Percentiles rank a stretch among this genome's conserved stretches.
These are phyloP conservation scores for Avena eriantha DNA, from an alignment of 176 grass and related monocot species.

Conservation along the genomic window DNA sequence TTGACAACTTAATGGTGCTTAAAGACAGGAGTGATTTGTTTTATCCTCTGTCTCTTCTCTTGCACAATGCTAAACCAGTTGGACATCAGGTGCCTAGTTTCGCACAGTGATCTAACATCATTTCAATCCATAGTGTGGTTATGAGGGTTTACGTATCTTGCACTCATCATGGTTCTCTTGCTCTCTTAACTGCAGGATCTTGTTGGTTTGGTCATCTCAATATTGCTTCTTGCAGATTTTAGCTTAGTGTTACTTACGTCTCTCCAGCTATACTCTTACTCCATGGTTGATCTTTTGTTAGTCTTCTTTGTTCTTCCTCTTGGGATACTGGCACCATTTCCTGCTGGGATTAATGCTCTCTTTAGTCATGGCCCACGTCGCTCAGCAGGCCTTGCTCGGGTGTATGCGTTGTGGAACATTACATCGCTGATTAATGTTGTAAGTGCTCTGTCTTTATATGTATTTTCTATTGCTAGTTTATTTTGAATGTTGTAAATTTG, in stretches of 20 bases:
- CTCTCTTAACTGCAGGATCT: conserved; percentile 77
- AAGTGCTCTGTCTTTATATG: conserved; percentile 46
- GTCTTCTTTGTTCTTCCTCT: conserved; percentile 97
- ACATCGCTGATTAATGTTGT: conserved; percentile 97
- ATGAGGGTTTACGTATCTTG: conserved; percentile 27
- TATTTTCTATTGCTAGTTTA: conserved; percentile 23
- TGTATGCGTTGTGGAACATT: conserved; percentile 99
- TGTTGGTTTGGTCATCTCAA: conserved; percentile 91
- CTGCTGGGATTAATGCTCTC: conserved; percentile 97
- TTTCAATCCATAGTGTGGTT: background rate
- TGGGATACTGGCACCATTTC: conserved; percentile 94
- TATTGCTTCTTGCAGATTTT: conserved; percentile 94
- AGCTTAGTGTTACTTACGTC: conserved; percentile 94
- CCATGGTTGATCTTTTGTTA: conserved; percentile 81
- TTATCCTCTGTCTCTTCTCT: conserved; percentile 80
- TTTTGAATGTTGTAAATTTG: background rate
- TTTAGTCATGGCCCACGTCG: conserved; percentile 98
- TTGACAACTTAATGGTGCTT: conserved; percentile 57
- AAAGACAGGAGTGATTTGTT: conserved; percentile 69
- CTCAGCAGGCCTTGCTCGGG: conserved; percentile 92
- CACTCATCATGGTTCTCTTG: conserved; percentile 33
- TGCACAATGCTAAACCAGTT: conserved; percentile 91
- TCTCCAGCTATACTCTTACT: conserved; percentile 96
- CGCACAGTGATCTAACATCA: background rate
- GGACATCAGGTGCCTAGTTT: conserved; percentile 81